Conservation (phyloP, 2,329 filamentous ascomycete species). For the Claviceps sp. region DNA sequence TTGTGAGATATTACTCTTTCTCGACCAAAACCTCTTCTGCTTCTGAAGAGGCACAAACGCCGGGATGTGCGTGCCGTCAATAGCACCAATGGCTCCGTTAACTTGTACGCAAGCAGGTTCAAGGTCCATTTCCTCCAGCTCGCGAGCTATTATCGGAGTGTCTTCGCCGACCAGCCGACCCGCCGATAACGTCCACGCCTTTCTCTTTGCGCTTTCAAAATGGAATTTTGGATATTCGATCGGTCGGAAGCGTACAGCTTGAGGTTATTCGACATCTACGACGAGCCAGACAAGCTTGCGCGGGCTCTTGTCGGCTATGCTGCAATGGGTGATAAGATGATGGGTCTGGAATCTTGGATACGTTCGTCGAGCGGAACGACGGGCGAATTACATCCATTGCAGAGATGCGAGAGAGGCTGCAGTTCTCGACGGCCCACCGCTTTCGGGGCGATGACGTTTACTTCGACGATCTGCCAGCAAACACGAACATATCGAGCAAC, state of each 20-base stretch:
- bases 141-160: slow-evolving; percentile 7
- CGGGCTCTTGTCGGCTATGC: slow-evolving; percentile 10
- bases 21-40: no score
- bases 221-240: slow-evolving; percentile 13
- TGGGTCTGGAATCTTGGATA: slow-evolving; percentile 10
- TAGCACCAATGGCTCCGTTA: no score
- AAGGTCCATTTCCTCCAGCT: slow-evolving; percentile 11
- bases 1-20: no score
- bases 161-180: slow-evolving; percentile 10
- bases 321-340: slow-evolving; percentile 8
- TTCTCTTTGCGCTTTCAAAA: slow-evolving; percentile 4
- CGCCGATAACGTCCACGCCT: slow-evolving; percentile 11
- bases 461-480: no score
- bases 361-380: slow-evolving; percentile 3
- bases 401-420: slow-evolving; percentile 6
- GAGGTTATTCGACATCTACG: slow-evolving; percentile 7
- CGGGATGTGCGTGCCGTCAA: no score
- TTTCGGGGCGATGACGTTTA: slow-evolving; percentile 1
- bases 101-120: slow-evolving; percentile 2
- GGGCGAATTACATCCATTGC: not conserved
- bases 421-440: not conserved
- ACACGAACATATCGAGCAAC: slow-evolving; percentile 1
- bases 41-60: no score
- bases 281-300: slow-evolving; percentile 9
- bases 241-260: slow-evolving; percentile 10